Evolutionary conservation across 371 early-diverging fungal genomes (phyloP), one percentile per base, ranked within the genome.

Genomic region (Apophysomyces ossiformis): DNA sequence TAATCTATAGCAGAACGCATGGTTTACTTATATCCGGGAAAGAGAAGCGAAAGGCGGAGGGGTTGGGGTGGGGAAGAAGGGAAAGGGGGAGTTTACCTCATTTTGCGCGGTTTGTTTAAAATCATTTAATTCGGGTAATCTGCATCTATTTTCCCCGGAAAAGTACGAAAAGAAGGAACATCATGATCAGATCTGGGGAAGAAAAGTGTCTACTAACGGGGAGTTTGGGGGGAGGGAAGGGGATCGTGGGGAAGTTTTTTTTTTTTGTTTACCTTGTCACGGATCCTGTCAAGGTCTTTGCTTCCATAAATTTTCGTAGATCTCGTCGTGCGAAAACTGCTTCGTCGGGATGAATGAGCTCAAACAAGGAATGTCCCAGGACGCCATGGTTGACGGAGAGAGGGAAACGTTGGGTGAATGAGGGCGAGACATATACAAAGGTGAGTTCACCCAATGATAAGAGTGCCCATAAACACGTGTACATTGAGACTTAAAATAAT

Each of bases 341-440:
- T 72, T 89, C 89, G 50, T 84, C 84, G 38, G 87, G 87, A 69
- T 87, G 89, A 63, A 89, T 79, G 50, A 85, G 74, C 58, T 86
- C 83, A 64, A 84, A 83, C 59, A 89, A 76, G 5, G 85, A 85
- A 41, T 72, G 71, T 21, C 81, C 81, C 37, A 67, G 43, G 15
- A 60, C n/a, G 9, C 32, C 45, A 44, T 39, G 32, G 61, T 60
- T 13, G 15, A 45, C 15, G 46, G 46, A 7, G 16, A n/a, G 8
- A 12, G 46, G 37, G 15, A 65, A 66, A 46, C 61, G 57, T 57
- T 54, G 21, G 32, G 62, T 41, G 60, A 72, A 5, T 32, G 65
- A 60, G 16, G 50, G 62, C 11, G 81, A 69, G 45, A 64, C 45
- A 57, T 70, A 68, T 15, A 78, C 56, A 58, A 81, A 72, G 16